Base-by-base conservation (phyloP, 306 rosid species). In the Lathyrus oleraceus region DNA sequence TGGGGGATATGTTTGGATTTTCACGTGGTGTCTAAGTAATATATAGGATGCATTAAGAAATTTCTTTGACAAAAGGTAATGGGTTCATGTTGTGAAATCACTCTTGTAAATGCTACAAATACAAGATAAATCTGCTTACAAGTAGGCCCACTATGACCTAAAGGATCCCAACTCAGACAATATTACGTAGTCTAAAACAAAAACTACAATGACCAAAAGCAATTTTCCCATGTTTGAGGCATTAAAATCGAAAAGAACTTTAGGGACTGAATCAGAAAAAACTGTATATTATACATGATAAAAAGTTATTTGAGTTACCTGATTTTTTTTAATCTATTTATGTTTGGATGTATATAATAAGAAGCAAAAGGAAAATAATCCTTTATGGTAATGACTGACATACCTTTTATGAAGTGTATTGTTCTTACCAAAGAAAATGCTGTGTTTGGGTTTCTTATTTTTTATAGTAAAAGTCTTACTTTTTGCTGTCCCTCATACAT, bases 391-490 rank as follows among this genome's bases (percentile, higher is more conserved):
- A 39, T 63, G 14, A 57, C 2, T 2, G 3, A 21, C 59, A 67
- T 21, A 32, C 44, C 65, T 60, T 58, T 60, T 30, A 30, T 60
- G 44, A 30, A 38, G 27, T 60, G 23, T 15, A 35, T 16, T 35
- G 23, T 35, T 35, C 25, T 60, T 17, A 4, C 39, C 7, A 35
- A 35, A 35, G 9, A 35, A 35, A 35, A 35, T 35, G 38, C 7
- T 35, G 8, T 25, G 28, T 61, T 49, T 20, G 0, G 15, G 7
- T 56, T 61, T 36, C 66, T 42, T 70, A 28, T 8, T 32, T 60
- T 56, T 70, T 1, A 30, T 38, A 48, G 57, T 60, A 70, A 20
- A 68, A 49, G 27, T 2, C 25, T 51, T 72, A 71, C 49, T 79
- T 74, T 74, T 58, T 16, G 19, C 32, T 30, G 38, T 61, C 25